These are phyloP conservation scores for Pseudopithomyces maydicus DNA, from an alignment of 2,329 filamentous ascomycete genomes.

Conservation along the genomic window DNA sequence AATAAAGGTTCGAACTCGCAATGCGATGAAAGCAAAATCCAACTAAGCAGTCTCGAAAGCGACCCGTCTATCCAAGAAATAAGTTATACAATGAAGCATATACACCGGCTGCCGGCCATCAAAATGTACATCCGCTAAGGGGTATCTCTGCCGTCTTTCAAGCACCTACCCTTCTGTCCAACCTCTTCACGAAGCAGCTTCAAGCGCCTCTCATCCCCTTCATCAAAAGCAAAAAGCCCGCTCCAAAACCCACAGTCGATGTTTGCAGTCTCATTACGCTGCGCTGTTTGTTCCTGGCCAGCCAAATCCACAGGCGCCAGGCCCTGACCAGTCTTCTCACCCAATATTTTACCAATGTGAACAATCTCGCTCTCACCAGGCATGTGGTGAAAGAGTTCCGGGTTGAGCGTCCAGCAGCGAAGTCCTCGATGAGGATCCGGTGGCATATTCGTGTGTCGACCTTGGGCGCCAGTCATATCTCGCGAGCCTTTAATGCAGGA, in stretches of 20 bases:
- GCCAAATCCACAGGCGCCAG: conserved; percentile 43
- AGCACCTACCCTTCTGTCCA: conserved; percentile 43
- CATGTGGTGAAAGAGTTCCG: conserved; percentile 53
- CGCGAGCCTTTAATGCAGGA: conserved; percentile 42
- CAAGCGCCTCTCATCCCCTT: conserved; percentile 35
- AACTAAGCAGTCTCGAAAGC: no score
- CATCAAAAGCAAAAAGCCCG: conserved; percentile 42
- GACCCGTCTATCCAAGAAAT: no score
- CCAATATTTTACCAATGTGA: conserved; percentile 33
- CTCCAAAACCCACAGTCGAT: conserved; percentile 49
- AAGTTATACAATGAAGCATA: no score
- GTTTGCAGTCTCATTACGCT: conserved; percentile 43
- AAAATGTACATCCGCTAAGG: neutral
- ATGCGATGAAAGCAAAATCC: no score
- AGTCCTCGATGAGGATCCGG: conserved; percentile 36
- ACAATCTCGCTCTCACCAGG: conserved; percentile 47
- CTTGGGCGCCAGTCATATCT: conserved; percentile 33
- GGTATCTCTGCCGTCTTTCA: conserved; percentile 34
- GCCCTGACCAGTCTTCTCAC: conserved; percentile 27
- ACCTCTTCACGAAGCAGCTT: conserved; percentile 44
- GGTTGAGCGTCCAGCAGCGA: conserved; percentile 51
- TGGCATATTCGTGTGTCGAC: conserved; percentile 25
- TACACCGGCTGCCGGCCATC: no score
- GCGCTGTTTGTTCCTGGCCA: conserved; percentile 35
- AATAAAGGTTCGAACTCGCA: no score